Evolutionary conservation across 2,329 filamentous ascomycete species (phyloP), one percentile per base, ranked within the genome.

Genomic region (Periconia sp.): DNA sequence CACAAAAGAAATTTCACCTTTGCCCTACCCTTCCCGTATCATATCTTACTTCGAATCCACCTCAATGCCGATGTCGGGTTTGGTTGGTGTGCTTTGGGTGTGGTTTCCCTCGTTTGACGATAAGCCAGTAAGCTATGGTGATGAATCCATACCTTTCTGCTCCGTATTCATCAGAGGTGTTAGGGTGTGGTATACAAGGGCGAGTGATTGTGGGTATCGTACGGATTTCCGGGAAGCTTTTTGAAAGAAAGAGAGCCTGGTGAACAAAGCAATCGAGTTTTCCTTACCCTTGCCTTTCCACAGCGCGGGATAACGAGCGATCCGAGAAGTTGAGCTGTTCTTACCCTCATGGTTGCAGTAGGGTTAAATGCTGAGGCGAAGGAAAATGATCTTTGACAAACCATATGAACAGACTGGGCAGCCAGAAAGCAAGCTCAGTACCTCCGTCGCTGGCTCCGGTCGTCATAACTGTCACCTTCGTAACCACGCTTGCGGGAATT

Each of bases 391-490:
- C 69, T 70, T 66, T 63, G 66, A 73, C 71, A 74, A 74, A 74
- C 71, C 70, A 65, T 64, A 53, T 50, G 55, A 49, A 56, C 60
- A 54, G 30, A 56, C 48, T 27, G 45, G 58, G 59, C 55, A 51
- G 47, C 37, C 74, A 52, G 23, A 8, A 37, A 18, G 47, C 11
- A 41, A 47, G 56, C 65, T 75, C 62, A 86, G 71, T 86, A 87
- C 69, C 84, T 79, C 68, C 84, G 79, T 70, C 83, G 81, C 64
- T 78, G 79, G 63, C 84, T 81, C 47, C 81, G 79, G 74, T 96
- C 92, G 69, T 96, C 91, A 76, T 92, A 88, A 61, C 85, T 83
- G 71, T 87, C 86, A 69, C 88, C 89, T 49, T 95, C 92, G 74
- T 89, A 91, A 49, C 73, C 74, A 66, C 81, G 73, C 74, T 83